A percentile compares a stretch with the other conserved stretches of the same genome.
phyloP scores from a whole-genome alignment of 441 rosid species.

The Pelargonium exstipulatum region DNA sequence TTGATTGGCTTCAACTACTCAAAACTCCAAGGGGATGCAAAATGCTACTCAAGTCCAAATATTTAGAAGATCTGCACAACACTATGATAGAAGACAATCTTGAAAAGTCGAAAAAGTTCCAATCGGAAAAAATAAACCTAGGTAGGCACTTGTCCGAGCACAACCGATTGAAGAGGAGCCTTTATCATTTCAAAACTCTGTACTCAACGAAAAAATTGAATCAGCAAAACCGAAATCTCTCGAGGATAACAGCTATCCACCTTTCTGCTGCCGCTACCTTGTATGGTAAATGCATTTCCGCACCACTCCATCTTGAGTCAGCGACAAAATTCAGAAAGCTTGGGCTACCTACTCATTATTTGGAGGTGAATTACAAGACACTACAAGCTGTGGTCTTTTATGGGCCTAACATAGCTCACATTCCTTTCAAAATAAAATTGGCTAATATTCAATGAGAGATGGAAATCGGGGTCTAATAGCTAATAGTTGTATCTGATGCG shows the following conservation, averaged over 20 bases:
- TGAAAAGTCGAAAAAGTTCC: background rate
- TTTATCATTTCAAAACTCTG: background rate
- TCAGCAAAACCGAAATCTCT: background rate
- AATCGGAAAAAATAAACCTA: background rate
- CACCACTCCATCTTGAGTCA: background rate
- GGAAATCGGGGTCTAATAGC: background rate
- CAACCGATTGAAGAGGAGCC: background rate
- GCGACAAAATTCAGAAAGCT: background rate
- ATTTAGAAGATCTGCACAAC: background rate
- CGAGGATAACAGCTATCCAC: background rate
- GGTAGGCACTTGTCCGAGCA: background rate
- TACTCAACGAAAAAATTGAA: background rate
- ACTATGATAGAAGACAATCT: background rate
- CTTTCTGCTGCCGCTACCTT: background rate
- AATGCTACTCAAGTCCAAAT: background rate
- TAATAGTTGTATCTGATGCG: too few species aligned
- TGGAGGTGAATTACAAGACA: constrained; percentile 4
- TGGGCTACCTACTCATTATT: background rate
- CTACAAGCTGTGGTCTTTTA: constrained; percentile 3
- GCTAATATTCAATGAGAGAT: background rate
- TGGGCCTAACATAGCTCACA: constrained; percentile 4
- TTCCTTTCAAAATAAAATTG: background rate
- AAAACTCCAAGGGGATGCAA: background rate
- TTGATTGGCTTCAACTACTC: background rate
- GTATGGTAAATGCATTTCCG: background rate